phyloP scores from a whole-genome alignment of 441 rosid species.

The Corymbia citriodora region DNA sequence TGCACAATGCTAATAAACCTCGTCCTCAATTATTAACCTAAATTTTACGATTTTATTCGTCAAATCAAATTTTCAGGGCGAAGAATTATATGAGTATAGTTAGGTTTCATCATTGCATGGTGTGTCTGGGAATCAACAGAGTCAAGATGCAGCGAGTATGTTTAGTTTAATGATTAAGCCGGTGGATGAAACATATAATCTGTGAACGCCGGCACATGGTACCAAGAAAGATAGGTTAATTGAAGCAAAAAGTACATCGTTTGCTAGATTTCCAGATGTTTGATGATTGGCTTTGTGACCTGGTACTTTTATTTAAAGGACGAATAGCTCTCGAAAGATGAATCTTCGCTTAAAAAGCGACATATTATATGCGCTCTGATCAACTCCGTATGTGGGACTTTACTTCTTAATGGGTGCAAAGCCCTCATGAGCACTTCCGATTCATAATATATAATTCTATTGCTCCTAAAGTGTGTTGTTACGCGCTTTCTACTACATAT shows the following conservation, averaged over 20 bases:
- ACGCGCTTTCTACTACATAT: background rate
- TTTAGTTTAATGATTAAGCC: background rate
- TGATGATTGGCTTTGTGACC: background rate
- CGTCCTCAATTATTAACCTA: background rate
- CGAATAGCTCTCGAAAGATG: background rate
- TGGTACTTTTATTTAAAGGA: background rate
- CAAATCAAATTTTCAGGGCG: background rate
- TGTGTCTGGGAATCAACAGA: background rate
- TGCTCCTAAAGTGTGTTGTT: background rate
- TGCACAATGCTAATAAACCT: background rate
- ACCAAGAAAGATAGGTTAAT: background rate
- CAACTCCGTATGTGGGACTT: background rate
- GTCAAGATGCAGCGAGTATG: background rate
- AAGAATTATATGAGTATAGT: background rate
- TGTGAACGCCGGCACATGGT: background rate
- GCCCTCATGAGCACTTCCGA: background rate
- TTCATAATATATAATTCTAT: background rate
- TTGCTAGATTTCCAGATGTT: background rate
- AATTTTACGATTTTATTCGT: background rate
- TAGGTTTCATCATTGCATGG: background rate
- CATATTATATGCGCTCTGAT: background rate
- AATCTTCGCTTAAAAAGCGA: background rate
- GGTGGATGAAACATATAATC: background rate
- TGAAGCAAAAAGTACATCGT: background rate
- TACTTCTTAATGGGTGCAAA: fast-evolving